phyloP scores from a whole-genome alignment of 345 rosid species.

The Rhizophora mangle region DNA sequence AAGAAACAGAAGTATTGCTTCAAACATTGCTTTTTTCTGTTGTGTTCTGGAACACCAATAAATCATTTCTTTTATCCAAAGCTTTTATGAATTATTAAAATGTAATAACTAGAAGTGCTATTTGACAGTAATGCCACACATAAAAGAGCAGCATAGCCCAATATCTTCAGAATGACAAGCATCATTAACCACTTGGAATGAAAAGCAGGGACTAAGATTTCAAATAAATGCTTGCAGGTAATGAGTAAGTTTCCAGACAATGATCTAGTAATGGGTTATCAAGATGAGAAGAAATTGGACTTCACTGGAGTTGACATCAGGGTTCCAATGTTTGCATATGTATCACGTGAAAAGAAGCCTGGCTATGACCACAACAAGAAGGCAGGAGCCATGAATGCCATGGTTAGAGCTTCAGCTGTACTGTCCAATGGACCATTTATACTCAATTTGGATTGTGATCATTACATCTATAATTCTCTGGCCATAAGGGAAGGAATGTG shows the following conservation, averaged over 20 bases:
- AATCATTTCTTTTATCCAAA: no score
- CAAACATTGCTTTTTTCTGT: no score
- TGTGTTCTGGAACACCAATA: no score
- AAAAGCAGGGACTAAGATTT: background rate
- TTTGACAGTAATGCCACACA: no score
- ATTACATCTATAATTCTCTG: constrained; percentile 65
- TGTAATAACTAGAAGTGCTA: no score
- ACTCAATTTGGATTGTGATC: constrained; percentile 86
- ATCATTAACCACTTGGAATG: no score
- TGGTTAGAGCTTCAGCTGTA: constrained; percentile 92
- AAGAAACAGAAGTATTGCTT: no score
- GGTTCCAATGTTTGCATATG: constrained; percentile 78
- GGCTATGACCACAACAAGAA: constrained; percentile 91
- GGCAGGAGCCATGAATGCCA: constrained; percentile 91
- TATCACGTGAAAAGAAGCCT: constrained; percentile 78
- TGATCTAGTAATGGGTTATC: constrained; percentile 67
- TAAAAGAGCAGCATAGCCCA: no score
- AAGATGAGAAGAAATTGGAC: constrained; percentile 59
- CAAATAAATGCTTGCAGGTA: constrained; percentile 30
- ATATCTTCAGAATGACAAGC: no score
- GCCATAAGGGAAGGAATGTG: constrained; percentile 92
- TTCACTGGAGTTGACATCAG: constrained; percentile 75
- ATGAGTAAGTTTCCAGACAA: constrained; percentile 81
- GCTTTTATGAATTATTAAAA: no score
- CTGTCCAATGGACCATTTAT: constrained; percentile 84